These are phyloP conservation scores for Oryza meyeriana DNA, from an alignment of 176 grass and related monocot genomes.

Conservation along the genomic window DNA sequence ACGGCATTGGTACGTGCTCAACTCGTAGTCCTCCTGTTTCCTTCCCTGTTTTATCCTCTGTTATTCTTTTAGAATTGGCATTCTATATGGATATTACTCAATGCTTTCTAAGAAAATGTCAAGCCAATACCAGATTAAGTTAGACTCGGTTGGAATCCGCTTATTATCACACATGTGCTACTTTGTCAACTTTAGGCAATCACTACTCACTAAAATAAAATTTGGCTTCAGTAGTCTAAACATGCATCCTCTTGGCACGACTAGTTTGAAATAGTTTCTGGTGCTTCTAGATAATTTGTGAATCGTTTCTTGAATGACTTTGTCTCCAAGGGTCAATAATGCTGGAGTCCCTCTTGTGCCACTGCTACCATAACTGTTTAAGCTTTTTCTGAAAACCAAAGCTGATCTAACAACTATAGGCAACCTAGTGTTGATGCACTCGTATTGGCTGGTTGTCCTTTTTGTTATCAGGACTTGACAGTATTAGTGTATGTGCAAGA, in stretches of 20 bases:
- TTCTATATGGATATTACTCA: not conserved
- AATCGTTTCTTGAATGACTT: not conserved
- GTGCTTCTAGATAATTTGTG: not conserved
- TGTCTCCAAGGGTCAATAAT: not conserved
- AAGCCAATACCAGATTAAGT: not conserved
- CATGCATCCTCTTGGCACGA: not conserved
- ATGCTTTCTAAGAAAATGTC: not conserved
- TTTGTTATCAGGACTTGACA: not conserved
- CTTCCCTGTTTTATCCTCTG: not conserved
- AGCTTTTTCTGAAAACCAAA: not conserved
- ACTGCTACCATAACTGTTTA: not conserved
- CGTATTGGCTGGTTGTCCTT: not conserved
- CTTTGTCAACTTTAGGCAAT: not conserved
- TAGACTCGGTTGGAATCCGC: not conserved
- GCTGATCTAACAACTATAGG: not conserved
- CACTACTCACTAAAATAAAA: not conserved
- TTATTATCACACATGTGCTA: constrained; percentile 1
- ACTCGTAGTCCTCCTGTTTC: not conserved
- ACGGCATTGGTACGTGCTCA: constrained; percentile 61
- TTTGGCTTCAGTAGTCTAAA: not conserved
- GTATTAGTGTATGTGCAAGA: not conserved
- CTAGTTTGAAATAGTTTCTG: not conserved
- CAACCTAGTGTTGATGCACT: not conserved
- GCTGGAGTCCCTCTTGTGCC: not conserved
- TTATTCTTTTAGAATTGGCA: not conserved